These are phyloP conservation scores for Botrytis aclada DNA, from an alignment of 2,329 filamentous ascomycete genomes.

Conservation along the genomic window DNA sequence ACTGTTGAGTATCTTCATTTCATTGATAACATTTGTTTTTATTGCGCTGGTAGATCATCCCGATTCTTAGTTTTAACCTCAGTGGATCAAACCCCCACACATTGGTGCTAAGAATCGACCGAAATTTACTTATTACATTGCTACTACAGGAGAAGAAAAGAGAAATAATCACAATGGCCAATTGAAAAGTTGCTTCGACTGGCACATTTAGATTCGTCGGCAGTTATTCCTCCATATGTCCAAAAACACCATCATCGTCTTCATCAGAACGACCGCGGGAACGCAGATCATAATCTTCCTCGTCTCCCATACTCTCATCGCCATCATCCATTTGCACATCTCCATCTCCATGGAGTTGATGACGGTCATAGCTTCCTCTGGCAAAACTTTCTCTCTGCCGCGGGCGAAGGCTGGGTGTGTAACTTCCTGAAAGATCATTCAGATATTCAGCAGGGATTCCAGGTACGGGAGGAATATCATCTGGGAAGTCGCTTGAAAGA, in stretches of 20 bases:
- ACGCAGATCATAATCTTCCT: constrained; percentile 60
- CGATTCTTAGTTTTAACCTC: constrained; percentile 69
- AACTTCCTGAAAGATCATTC: constrained; percentile 56
- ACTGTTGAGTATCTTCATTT: background rate
- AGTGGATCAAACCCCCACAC: constrained; percentile 56
- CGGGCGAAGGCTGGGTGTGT: constrained; percentile 56
- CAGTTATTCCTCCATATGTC: constrained; percentile 83
- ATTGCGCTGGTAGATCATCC: constrained; percentile 42
- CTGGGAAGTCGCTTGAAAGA: constrained; percentile 81
- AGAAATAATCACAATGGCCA: constrained; percentile 17
- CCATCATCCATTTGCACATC: constrained; percentile 69
- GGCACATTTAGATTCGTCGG: constrained; percentile 2
- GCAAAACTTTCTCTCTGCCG: constrained; percentile 55
- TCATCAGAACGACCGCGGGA: constrained; percentile 71
- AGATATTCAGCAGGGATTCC: constrained; percentile 79
- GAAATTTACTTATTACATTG: constrained; percentile 29
- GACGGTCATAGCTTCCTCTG: constrained; percentile 48
- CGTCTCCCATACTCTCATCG: constrained; percentile 60
- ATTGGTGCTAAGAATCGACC: constrained; percentile 62
- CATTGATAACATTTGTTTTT: constrained; percentile 8
- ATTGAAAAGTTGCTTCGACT: constrained; percentile 1
- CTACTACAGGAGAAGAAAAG: constrained; percentile 30
- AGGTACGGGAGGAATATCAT: constrained; percentile 82
- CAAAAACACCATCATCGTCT: constrained; percentile 94
- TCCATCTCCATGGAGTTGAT: constrained; percentile 52